These are phyloP conservation scores for Tricholoma sp. DNA, from an alignment of 768 basidiomycete species.

Conservation along the genomic window DNA sequence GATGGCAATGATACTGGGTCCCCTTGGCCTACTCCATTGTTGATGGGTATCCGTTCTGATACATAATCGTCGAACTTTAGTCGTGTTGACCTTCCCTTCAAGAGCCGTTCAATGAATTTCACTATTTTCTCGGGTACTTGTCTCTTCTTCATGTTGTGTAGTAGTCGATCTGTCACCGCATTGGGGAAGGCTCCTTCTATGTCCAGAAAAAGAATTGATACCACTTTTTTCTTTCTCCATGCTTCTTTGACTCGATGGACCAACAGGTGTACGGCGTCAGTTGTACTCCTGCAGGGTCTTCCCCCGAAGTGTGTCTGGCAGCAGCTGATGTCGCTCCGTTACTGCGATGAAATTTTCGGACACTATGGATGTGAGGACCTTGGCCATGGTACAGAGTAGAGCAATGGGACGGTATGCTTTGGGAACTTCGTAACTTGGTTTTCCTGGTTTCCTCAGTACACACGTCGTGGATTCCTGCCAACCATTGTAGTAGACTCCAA, in stretches of 20 bases:
- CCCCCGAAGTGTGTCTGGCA: neutral
- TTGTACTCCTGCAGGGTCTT: too few relatives aligned
- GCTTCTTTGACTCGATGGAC: neutral
- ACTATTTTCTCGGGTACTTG: neutral
- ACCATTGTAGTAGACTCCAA: neutral
- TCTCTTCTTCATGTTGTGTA: neutral
- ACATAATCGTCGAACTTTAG: too few relatives aligned
- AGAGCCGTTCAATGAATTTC: neutral
- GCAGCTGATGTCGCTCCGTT: neutral
- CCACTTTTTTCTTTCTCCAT: neutral
- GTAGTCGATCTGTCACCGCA: too few relatives aligned
- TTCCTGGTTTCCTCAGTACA: too few relatives aligned
- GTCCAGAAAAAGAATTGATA: too few relatives aligned
- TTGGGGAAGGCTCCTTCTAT: too few relatives aligned
- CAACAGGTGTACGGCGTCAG: too few relatives aligned
- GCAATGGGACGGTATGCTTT: neutral
- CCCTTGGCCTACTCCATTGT: conserved; percentile 20
- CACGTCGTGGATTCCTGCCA: too few relatives aligned
- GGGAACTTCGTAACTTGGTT: neutral
- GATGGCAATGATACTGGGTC: conserved; percentile 19
- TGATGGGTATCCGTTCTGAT: neutral
- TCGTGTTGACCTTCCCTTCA: neutral
- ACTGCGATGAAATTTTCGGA: too few relatives aligned
- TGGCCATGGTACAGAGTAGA: too few relatives aligned
- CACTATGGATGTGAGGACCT: too few relatives aligned